A percentile compares a stretch with the other conserved stretches of the same genome.
phyloP scores from a whole-genome alignment of 306 rosid genomes.

The Castanopsis chinensis region DNA sequence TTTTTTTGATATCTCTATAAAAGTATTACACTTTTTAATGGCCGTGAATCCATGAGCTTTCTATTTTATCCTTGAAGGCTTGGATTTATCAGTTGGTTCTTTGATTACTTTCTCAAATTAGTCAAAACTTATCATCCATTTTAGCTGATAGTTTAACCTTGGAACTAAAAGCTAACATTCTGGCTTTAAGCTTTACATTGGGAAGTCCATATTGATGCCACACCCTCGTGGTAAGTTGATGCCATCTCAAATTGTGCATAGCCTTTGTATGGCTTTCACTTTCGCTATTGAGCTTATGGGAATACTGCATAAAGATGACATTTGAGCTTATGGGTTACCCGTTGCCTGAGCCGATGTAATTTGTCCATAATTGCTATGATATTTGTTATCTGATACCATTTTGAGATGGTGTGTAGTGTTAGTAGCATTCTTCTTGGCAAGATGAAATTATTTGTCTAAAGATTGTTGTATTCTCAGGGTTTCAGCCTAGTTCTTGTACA shows the following conservation, averaged over 20 bases:
- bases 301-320: no score
- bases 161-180: background rate
- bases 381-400: no score
- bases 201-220: background rate
- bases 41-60: background rate
- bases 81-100: background rate
- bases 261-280: background rate
- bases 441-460: conserved; percentile 14
- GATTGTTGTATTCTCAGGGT: conserved; percentile 51
- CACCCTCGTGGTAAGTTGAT: background rate
- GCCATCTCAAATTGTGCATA: background rate
- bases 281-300: no score
- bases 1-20: background rate
- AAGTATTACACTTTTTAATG: background rate
- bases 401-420: background rate
- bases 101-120: background rate
- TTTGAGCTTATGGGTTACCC: no score
- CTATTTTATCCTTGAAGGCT: background rate
- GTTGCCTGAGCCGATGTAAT: no score
- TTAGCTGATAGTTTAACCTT: background rate
- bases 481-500: conserved; percentile 82
- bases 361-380: background rate
- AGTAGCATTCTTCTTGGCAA: background rate
- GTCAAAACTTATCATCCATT: background rate
- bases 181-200: background rate